phyloP scores from a whole-genome alignment of 192 early-diverging fungal species.

The Podila epigama region DNA sequence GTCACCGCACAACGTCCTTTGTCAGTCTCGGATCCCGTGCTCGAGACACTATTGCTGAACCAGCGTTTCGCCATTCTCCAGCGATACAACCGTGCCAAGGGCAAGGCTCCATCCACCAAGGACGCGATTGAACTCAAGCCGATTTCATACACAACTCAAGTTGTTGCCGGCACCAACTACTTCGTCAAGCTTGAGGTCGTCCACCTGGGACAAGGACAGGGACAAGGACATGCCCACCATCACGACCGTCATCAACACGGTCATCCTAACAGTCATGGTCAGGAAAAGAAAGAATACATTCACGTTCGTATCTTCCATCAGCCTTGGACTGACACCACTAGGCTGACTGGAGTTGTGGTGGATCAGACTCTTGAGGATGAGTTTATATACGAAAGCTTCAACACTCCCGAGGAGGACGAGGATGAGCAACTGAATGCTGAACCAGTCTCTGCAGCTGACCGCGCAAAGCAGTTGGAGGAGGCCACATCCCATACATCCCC shows the following conservation, averaged over 20 bases:
- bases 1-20: conserved; percentile 18
- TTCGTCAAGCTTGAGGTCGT: conserved; percentile 17
- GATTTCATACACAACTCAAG: conserved; percentile 15
- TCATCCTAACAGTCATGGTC: too few species aligned
- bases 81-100: not conserved
- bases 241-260: too few species aligned
- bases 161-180: conserved; percentile 27
- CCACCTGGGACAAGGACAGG: not conserved
- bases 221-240: too few species aligned
- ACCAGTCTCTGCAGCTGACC: too few species aligned
- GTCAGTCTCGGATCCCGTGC: conserved; percentile 1
- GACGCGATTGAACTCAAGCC: conserved; percentile 4
- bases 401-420: too few species aligned
- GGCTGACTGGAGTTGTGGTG: not conserved
- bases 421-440: too few species aligned
- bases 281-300: not conserved
- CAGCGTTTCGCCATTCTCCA: not conserved
- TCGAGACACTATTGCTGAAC: not conserved
- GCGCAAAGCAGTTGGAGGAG: too few species aligned
- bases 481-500: too few species aligned
- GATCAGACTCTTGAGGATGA: not conserved
- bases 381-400: not conserved
- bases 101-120: not conserved
- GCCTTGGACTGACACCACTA: not conserved
- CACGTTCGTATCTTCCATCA: not conserved